phyloP scores from a whole-genome alignment of 1,284 basidiomycete genomes.

The Salmacisia buchloeana region DNA sequence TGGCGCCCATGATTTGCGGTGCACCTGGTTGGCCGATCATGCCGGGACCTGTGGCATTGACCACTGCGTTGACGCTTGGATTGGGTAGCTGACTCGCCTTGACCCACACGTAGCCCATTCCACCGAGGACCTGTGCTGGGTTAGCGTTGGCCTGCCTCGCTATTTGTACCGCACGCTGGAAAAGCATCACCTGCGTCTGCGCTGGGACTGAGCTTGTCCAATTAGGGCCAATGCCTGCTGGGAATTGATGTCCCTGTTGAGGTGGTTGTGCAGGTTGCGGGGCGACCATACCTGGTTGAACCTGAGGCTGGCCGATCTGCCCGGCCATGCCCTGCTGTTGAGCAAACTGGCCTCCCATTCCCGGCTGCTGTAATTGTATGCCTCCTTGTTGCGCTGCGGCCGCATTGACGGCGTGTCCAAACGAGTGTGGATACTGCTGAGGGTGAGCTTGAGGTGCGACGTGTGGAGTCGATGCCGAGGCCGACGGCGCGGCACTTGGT shows the following conservation, averaged over 20 bases:
- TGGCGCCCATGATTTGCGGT: conserved; percentile 21
- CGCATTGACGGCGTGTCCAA: not conserved
- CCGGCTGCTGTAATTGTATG: not conserved
- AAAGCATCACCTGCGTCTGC: conserved; percentile 38
- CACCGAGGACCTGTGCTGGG: conserved; percentile 35
- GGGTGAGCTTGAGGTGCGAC: not conserved
- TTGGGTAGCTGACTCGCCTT: conserved; percentile 19
- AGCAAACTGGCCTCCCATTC: no score
- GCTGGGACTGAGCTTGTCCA: conserved; percentile 36
- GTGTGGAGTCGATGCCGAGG: not conserved
- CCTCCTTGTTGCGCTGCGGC: no score
- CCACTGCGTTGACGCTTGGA: not conserved
- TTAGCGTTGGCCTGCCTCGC: conserved; percentile 32
- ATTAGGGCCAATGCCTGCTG: conserved; percentile 16
- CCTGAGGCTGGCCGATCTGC: not conserved
- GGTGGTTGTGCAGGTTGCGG: no score
- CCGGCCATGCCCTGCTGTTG: no score
- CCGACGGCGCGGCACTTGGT: not conserved
- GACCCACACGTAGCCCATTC: conserved; percentile 44
- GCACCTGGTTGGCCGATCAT: conserved; percentile 20
- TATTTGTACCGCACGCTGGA: conserved; percentile 31
- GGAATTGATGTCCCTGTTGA: no score
- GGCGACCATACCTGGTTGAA: not conserved
- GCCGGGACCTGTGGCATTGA: conserved; percentile 9
- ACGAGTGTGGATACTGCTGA: conserved; percentile 2